A percentile compares a stretch with the other conserved stretches of the same genome.
Conservation (phyloP, 2,329 filamentous ascomycete species). For the Xylaria sp. region DNA sequence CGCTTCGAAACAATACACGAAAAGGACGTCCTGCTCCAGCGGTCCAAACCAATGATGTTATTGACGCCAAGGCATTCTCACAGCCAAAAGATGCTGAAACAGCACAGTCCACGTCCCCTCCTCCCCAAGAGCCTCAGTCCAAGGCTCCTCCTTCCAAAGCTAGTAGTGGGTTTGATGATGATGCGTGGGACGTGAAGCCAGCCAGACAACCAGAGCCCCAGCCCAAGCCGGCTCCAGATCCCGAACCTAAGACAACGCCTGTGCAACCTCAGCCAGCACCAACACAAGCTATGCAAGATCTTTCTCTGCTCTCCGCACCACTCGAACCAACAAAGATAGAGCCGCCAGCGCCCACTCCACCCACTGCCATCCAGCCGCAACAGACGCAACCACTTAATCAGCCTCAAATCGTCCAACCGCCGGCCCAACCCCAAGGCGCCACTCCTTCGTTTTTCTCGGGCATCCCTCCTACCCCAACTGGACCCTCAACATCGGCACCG, state of each 20-base stretch:
- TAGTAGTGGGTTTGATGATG: slow-evolving; percentile 79
- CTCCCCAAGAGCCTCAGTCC: slow-evolving; percentile 45
- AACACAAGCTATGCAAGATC: slow-evolving; percentile 60
- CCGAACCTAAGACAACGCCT: slow-evolving; percentile 60
- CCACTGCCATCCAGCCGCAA: slow-evolving; percentile 49
- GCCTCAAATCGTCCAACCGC: slow-evolving; percentile 50
- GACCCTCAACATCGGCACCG: slow-evolving; percentile 55
- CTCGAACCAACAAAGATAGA: slow-evolving; percentile 61
- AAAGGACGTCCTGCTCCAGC: slow-evolving; percentile 89
- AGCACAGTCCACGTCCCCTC: slow-evolving; percentile 54
- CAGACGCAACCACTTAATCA: slow-evolving; percentile 49
- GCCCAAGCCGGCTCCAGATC: slow-evolving; percentile 65
- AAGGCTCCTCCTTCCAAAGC: slow-evolving; percentile 48
- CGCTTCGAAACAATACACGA: slow-evolving; percentile 91
- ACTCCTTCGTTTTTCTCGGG: slow-evolving; percentile 68
- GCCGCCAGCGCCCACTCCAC: slow-evolving; percentile 46
- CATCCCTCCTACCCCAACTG: slow-evolving; percentile 49
- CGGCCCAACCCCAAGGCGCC: slow-evolving; percentile 62
- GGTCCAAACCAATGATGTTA: slow-evolving; percentile 84
- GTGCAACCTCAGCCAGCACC: slow-evolving; percentile 46
- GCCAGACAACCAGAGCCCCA: slow-evolving; percentile 65
- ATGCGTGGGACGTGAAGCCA: slow-evolving; percentile 96
- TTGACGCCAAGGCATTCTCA: slow-evolving; percentile 88
- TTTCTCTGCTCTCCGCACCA: slow-evolving; percentile 64
- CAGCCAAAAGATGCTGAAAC: slow-evolving; percentile 62